These are phyloP conservation scores for Prunus mira DNA, from an alignment of 306 rosid genomes.

Conservation along the genomic window DNA sequence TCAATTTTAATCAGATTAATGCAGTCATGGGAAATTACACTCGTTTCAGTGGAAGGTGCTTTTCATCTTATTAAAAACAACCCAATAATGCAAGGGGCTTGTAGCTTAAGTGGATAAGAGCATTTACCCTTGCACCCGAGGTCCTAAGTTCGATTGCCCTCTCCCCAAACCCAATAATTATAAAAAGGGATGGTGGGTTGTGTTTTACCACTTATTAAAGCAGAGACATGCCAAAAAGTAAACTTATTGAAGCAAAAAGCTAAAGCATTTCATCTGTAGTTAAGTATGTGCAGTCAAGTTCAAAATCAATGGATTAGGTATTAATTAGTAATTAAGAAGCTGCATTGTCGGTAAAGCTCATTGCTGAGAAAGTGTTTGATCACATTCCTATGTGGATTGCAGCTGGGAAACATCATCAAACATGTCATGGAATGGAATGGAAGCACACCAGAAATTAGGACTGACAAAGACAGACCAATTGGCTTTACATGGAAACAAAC, in stretches of 20 bases:
- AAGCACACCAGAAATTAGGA: constrained; percentile 29
- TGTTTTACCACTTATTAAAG: not conserved
- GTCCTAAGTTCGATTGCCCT: no score
- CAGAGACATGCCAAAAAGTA: not conserved
- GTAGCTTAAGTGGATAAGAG: no score
- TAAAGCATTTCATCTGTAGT: not conserved
- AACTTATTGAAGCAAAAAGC: not conserved
- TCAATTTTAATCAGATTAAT: not conserved
- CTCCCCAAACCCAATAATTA: not conserved
- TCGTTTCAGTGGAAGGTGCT: not conserved
- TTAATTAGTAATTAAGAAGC: not conserved
- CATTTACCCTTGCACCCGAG: no score
- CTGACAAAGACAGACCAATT: constrained; percentile 15
- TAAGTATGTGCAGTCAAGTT: not conserved
- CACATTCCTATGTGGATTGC: constrained; percentile 31
- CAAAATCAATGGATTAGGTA: not conserved
- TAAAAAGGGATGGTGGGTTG: constrained; percentile 3
- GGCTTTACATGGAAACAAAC: constrained; percentile 9
- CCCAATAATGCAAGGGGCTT: no score
- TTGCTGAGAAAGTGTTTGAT: constrained; percentile 21
- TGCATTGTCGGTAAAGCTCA: constrained; percentile 8
- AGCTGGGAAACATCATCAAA: constrained; percentile 9
- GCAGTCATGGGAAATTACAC: not conserved
- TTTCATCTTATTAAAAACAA: not conserved
- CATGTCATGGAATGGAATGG: constrained; percentile 35